Conservation (phyloP, 1,284 basidiomycete species). For the Ustilago loliicola region DNA sequence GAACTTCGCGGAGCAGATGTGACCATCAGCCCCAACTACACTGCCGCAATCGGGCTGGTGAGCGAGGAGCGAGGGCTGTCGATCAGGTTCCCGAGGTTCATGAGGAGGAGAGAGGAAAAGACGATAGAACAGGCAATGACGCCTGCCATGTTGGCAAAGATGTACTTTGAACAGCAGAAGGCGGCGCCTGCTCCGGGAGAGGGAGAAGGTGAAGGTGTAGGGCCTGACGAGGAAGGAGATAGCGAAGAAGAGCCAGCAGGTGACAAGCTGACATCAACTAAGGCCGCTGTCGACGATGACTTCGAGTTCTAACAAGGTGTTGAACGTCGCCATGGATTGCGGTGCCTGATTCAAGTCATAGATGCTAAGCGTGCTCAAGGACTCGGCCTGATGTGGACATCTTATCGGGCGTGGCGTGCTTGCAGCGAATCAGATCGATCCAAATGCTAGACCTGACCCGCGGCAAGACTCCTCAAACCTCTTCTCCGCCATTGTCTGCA, state of each 20-base stretch:
- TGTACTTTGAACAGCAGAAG: conserved; percentile 61
- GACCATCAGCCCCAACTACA: conserved; percentile 88
- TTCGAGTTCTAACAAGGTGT: conserved; percentile 23
- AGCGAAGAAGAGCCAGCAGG: conserved; percentile 14
- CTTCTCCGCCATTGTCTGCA: conserved; percentile 1
- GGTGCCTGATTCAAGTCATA: background rate
- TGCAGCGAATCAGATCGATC: conserved; percentile 3
- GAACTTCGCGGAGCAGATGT: conserved; percentile 82
- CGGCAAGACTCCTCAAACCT: background rate
- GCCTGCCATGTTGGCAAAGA: conserved; percentile 56
- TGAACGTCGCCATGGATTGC: conserved; percentile 7
- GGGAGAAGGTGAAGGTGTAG: conserved; percentile 22
- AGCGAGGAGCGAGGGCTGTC: conserved; percentile 77
- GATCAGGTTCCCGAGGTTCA: conserved; percentile 71
- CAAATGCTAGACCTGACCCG: background rate
- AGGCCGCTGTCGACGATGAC: conserved; percentile 22
- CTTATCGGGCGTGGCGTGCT: background rate
- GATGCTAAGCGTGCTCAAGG: background rate
- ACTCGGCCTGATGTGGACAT: background rate
- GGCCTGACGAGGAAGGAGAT: conserved; percentile 13
- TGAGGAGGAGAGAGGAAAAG: conserved; percentile 65
- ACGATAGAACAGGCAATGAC: conserved; percentile 54
- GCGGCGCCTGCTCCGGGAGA: conserved; percentile 38
- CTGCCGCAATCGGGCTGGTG: conserved; percentile 79
- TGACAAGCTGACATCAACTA: background rate